Evolutionary conservation across 225 moss, liverwort and hornwort species (phyloP).

Genomic region (Anthoceros angustus): DNA sequence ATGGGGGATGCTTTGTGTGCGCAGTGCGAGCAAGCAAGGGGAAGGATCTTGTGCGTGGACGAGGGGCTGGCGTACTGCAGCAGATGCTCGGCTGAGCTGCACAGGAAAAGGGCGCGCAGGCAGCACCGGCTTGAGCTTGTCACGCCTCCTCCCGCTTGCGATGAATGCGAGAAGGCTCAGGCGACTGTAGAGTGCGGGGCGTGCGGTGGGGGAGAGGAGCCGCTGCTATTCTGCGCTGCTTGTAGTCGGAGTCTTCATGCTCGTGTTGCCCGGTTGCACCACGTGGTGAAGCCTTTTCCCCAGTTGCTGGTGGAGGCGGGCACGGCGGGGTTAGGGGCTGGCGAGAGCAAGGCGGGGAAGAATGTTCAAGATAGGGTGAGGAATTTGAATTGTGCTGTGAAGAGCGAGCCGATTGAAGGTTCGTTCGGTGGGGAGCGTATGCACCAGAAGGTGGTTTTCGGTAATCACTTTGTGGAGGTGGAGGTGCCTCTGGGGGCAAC

Average conservation of each 20-base stretch:
- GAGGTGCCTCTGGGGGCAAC: too few species aligned
- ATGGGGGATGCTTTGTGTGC: conserved; percentile 12
- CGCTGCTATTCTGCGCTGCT: conserved; percentile 20
- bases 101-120: conserved; percentile 21
- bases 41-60: conserved; percentile 18
- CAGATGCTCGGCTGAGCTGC: conserved; percentile 16
- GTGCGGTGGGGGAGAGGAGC: conserved; percentile 20
- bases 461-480: too few species aligned
- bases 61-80: conserved; percentile 22
- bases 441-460: background rate
- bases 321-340: conserved; percentile 2
- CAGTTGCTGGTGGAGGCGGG: conserved; percentile 1
- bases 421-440: background rate
- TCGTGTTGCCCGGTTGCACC: conserved; percentile 16
- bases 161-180: conserved; percentile 25
- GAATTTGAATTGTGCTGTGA: background rate
- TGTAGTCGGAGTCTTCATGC: conserved; percentile 24
- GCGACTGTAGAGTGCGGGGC: conserved; percentile 25
- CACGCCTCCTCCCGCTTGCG: conserved; percentile 14
- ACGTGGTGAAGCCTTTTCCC: background rate
- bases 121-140: conserved; percentile 16
- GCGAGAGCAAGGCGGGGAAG: background rate
- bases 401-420: background rate
- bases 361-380: background rate
- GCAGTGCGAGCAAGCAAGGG: conserved; percentile 31